phyloP scores from a whole-genome alignment of 352 stramenopile genomes.

The Blastocystis sp. region DNA sequence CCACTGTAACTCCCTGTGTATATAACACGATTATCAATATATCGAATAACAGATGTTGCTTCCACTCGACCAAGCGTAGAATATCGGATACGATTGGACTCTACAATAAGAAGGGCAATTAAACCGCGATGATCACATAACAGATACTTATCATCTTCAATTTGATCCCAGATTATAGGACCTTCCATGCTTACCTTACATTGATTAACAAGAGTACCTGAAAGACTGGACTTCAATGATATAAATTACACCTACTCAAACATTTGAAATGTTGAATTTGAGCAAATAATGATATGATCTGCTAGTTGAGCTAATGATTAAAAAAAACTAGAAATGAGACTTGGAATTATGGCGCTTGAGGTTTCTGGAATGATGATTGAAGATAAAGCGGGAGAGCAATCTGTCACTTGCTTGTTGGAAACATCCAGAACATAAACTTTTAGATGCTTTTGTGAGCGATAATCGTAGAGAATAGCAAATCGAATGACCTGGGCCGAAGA shows the following conservation, averaged over 20 bases:
- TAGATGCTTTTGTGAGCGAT: background rate
- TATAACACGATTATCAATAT: constrained; percentile 47
- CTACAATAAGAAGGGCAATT: background rate
- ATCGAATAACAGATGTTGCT: background rate
- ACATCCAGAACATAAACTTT: constrained; percentile 12
- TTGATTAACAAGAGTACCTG: background rate
- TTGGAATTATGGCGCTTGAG: background rate
- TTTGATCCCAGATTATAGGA: constrained; percentile 13
- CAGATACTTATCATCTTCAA: constrained; percentile 28
- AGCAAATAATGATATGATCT: background rate
- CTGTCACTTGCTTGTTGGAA: constrained; percentile 3
- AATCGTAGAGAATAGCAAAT: constrained; percentile 47
- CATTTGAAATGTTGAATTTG: background rate
- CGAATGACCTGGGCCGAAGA: background rate
- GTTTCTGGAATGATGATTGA: background rate
- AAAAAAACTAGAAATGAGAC: background rate
- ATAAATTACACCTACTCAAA: background rate
- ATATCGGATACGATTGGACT: background rate
- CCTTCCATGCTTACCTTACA: background rate
- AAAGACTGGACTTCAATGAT: background rate
- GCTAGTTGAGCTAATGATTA: background rate
- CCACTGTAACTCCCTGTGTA: constrained; percentile 2
- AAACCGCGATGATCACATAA: background rate
- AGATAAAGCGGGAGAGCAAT: background rate
- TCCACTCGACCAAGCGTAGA: constrained; percentile 9